Conservation (phyloP, 805 yeast species). For the Cyberlindnera euphorbiiphila region DNA sequence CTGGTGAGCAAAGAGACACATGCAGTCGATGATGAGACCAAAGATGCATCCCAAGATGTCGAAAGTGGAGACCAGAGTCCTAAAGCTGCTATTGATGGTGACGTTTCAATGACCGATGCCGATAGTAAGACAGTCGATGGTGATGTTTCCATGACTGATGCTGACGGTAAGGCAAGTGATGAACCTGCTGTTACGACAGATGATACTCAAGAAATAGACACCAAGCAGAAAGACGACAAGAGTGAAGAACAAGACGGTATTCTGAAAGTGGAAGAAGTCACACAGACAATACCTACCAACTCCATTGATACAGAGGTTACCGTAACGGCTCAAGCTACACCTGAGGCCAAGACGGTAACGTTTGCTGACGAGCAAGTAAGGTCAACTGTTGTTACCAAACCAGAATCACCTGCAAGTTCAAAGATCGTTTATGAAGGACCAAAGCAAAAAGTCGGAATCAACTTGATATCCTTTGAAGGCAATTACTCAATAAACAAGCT, state of each 20-base stretch:
- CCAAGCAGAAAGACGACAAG: neutral
- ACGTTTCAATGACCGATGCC: too few relatives aligned
- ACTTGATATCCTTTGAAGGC: constrained; percentile 48
- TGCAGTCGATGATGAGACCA: neutral
- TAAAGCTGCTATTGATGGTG: too few relatives aligned
- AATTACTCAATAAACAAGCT: constrained; percentile 14
- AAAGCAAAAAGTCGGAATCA: constrained; percentile 52
- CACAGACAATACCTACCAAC: too few relatives aligned
- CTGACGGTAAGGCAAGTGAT: neutral
- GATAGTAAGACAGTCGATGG: neutral
- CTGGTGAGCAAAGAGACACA: too few relatives aligned
- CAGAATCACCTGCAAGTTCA: constrained; percentile 15
- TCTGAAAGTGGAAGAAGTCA: constrained; percentile 3
- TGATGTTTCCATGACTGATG: neutral
- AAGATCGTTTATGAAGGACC: constrained; percentile 59
- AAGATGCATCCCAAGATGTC: neutral
- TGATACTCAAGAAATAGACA: neutral
- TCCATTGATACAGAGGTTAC: neutral
- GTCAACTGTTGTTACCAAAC: too few relatives aligned
- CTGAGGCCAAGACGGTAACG: constrained; percentile 17
- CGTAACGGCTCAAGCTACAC: neutral
- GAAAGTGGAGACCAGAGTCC: too few relatives aligned
- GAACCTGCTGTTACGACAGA: neutral
- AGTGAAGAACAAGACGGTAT: neutral
- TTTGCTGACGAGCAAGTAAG: constrained; percentile 25